Evolutionary conservation across 2,329 filamentous ascomycete genomes (phyloP), one percentile per base, ranked within the genome.

Genomic region (Penicillium fuscoglaucum): DNA sequence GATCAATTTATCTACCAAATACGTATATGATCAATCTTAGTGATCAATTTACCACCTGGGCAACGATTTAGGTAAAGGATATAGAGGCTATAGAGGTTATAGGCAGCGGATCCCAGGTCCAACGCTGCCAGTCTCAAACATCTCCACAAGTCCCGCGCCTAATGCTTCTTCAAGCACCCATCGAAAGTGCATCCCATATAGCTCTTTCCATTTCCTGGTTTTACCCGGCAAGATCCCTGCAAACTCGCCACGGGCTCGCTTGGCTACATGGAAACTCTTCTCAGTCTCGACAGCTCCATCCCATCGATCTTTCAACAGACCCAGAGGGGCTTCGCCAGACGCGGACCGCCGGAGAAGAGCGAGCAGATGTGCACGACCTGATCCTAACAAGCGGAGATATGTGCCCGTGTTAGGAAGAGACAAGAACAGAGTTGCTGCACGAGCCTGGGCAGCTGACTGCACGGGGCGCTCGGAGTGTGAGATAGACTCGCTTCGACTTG

Each of bases 51-150:
- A 26, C 10, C 10, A n/a, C 4, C 4, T 2, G 6, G 9, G 9
- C 9, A 13, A 35, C 10, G 39, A 31, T 39, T 39, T n/a, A 39
- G 12, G 24, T n/a, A 31, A 46, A 29, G 12, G 13, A 8, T 28
- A 46, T 46, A 57, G 19, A 21, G 19, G 19, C 19, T 26, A 26
- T 26, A 26, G 40, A 52, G 17, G 53, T 67, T 65, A 77, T 48
- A 78, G 52, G 62, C 67, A 69, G 53, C 79, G 72, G 28, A 85
- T 79, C 17, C 80, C 85, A 45, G 80, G 74, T 4, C 85, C 85
- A 29, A 87, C 84, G 66, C 82, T 86, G 19, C 84, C 82, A 6
- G 85, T 88, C 64, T 87, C 82, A 65, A 88, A 88, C 8, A 85
- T 66, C 71, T 88, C 85, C 12, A 87, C 76, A 28, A 86, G 66